Conservation (phyloP, 495 filamentous ascomycete species). For the Monascus purpureus region DNA sequence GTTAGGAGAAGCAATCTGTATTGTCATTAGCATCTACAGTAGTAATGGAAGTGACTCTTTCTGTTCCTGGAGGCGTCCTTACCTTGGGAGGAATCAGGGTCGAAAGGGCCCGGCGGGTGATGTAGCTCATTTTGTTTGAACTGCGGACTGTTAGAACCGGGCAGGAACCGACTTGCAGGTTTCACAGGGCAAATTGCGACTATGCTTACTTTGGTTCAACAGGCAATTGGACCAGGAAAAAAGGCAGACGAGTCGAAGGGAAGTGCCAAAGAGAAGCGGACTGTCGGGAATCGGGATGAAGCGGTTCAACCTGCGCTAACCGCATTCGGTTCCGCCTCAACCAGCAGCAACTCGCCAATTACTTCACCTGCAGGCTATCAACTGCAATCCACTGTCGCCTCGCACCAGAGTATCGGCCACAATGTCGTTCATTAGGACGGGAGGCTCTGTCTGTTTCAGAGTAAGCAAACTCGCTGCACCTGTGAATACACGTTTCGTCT, state of each 20-base stretch:
- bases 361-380: too few species aligned
- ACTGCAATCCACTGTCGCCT: too few species aligned
- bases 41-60: not conserved
- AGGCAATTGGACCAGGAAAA: slow-evolving; percentile 20
- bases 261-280: slow-evolving; percentile 24
- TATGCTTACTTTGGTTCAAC: slow-evolving; percentile 21
- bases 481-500: slow-evolving; percentile 24
- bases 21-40: slow-evolving; percentile 15
- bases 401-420: too few species aligned
- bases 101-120: slow-evolving; percentile 77
- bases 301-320: slow-evolving; percentile 23
- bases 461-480: slow-evolving; percentile 17
- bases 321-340: slow-evolving; percentile 23
- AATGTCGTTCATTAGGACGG: slow-evolving; percentile 34
- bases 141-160: slow-evolving; percentile 16
- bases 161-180: not conserved
- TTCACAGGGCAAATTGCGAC: too few species aligned
- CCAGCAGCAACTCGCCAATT: slow-evolving; percentile 24
- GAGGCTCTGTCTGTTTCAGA: slow-evolving; percentile 23
- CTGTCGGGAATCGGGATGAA: slow-evolving; percentile 21
- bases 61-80: slow-evolving; percentile 16
- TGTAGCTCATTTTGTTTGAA: slow-evolving; percentile 73
- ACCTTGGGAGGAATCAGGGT: slow-evolving; percentile 98
- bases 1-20: slow-evolving; percentile 75
- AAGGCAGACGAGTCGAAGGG: slow-evolving; percentile 20